Base-by-base conservation (phyloP, 768 basidiomycete species). In the Mycena olivaceomarginata region DNA sequence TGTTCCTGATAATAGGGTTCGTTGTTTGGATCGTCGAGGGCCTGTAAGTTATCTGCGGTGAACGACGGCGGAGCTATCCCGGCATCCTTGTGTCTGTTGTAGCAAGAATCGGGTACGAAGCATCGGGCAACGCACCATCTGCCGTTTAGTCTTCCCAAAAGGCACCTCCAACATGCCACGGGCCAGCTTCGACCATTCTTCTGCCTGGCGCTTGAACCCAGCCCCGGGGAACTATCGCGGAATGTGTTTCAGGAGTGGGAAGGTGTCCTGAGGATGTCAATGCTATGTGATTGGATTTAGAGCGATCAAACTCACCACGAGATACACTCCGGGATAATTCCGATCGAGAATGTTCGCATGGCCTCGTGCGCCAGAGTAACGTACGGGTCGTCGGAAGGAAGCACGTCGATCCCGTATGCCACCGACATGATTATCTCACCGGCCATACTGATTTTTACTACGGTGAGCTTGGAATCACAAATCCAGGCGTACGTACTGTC, bases 181-280 rank as follows among this genome's bases (percentile, higher is more conserved):
- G n/a, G 85, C 79, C 16, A 83, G 78, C 64, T 78, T 81, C 39
- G 82, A 82, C 87, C 89, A 90, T 77, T 85, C 83, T 51, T 81
- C 82, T 0, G 90, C 90, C 72, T 82, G 84, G 65, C 77, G 72
- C 80, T 89, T 86, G 84, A 85, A 87, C 0, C 81, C 78, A 4
- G 86, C 83, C 11, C 84, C 84, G 15, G 86, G 86, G 15, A 86
- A 41, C 84, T 84, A 87, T 13, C 73, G 74, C 5, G 85, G 86
- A 31, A 86, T 72, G 57, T 83, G 81, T 67, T 43, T 63, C 18
- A 63, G 16, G 20, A 63, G 18, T 67, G 22, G 25, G 60, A 62
- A 62, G 37, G 60, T 62, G 39, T 62, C 60, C 60, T 62, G 11
- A 15, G 15, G 39, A 62, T 39, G 60, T 40, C 60, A 62, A 40